Base-by-base conservation (phyloP, 768 basidiomycete genomes). In the Lactarius hatsudake region DNA sequence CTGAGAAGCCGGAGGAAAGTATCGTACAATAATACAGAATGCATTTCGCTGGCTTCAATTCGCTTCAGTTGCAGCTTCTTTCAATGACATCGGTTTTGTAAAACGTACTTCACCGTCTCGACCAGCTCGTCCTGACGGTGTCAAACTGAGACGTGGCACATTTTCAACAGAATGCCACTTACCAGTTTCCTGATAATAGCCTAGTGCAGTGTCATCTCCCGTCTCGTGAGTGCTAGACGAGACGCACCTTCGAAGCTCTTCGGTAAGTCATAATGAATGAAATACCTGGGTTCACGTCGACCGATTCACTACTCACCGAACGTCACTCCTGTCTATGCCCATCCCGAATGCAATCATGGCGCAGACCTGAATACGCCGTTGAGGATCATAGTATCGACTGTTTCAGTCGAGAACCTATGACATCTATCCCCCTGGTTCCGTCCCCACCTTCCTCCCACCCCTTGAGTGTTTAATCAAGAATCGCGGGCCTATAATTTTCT, bases 111-210 rank as follows among this genome's bases (percentile, higher is more conserved):
- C 73, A 38, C 90, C 90, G 73, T 94, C 91, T 61, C 93, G 83
- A 32, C 92, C 93, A 64, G 89, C 92, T 59, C 92, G 82, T 54
- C 91, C 91, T 90, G 64, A 36, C 57, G 13, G 32, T 53, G 55
- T 59, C 59, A 61, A 68, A 4, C n/a, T 18, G 73, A 28, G 70
- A 23, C 17, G 61, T 23, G 26, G 2, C 58, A 9, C 15, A 43
- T 56, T 20, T 30, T 51, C 45, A 23, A 56, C 12, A 36, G 15
- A 30, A n/a, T 30, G 28, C 34, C 12, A 67, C 80, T 28, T 71
- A 87, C 90, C 91, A 69, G 91, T 93, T 76, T 94, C 93, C 75
- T 94, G 93, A 74, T 94, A 94, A 74, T 88, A 94, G 0, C 91
- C 92, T 91, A 57, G 2, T n/a, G 32, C n/a, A 18, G 12, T 54